phyloP scores from a whole-genome alignment of 306 rosid genomes.

The Amphicarpaea edgeworthii region DNA sequence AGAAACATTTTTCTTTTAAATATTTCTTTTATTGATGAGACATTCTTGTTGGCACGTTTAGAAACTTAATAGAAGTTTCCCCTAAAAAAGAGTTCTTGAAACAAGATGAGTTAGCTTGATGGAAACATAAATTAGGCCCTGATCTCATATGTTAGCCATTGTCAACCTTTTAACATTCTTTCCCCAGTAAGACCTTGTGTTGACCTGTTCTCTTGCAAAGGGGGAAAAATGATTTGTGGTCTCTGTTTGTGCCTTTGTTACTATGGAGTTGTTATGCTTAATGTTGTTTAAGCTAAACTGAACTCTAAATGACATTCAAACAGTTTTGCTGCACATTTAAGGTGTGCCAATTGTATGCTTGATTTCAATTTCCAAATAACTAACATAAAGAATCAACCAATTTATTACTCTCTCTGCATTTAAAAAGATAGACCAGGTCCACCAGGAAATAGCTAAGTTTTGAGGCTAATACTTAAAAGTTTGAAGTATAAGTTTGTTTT shows the following conservation, averaged over 20 bases:
- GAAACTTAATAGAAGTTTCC: constrained; percentile 10
- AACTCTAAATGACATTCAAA: background rate
- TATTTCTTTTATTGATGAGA: background rate
- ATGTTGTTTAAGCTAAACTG: background rate
- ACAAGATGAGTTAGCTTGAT: constrained; percentile 19
- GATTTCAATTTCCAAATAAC: constrained; percentile 16
- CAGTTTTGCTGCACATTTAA: background rate
- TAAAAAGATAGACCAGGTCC: background rate
- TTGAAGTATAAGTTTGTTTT: constrained; percentile 7
- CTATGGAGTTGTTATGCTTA: background rate
- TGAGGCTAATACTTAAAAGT: background rate
- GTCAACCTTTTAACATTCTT: constrained; percentile 5
- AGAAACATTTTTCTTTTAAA: background rate
- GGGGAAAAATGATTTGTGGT: background rate
- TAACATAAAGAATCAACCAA: background rate
- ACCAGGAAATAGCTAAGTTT: background rate
- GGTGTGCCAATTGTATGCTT: background rate
- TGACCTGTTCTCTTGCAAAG: background rate
- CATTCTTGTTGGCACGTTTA: constrained; percentile 11
- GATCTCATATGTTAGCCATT: constrained; percentile 6
- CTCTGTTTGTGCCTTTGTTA: background rate
- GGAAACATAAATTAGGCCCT: constrained; percentile 6
- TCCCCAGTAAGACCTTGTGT: background rate
- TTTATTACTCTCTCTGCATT: background rate
- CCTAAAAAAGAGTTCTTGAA: background rate